These are phyloP conservation scores for Suhomyces canberraensis DNA, from an alignment of 805 yeast genomes.

Conservation along the genomic window DNA sequence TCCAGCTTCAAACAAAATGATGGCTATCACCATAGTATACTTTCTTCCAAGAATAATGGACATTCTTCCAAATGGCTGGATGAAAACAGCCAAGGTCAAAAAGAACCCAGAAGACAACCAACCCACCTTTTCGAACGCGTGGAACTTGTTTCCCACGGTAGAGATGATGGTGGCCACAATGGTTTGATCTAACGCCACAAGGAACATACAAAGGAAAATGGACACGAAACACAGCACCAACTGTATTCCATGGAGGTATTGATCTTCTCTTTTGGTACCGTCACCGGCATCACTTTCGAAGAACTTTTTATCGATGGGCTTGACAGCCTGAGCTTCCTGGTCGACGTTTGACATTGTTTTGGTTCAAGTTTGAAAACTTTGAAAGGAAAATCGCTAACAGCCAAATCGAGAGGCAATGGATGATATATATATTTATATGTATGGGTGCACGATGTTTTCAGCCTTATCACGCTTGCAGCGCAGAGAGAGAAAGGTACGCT, in stretches of 20 bases:
- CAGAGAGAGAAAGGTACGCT: no score
- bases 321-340: neutral
- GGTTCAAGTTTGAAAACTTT: no score
- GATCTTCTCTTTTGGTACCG: conserved; percentile 38
- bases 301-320: conserved; percentile 9
- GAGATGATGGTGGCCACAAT: conserved; percentile 34
- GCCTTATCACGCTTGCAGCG: no score
- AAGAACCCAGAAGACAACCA: conserved; percentile 39
- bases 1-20: conserved; percentile 29
- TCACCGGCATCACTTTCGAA: conserved; percentile 43
- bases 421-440: no score
- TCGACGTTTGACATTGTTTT: neutral
- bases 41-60: conserved; percentile 38
- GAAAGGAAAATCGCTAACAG: no score
- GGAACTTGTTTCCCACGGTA: conserved; percentile 34
- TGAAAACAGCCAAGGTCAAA: conserved; percentile 31
- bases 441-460: no score
- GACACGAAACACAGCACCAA: conserved; percentile 26
- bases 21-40: conserved; percentile 22
- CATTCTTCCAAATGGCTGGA: conserved; percentile 35
- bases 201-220: conserved; percentile 27
- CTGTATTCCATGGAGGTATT: conserved; percentile 29
- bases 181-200: conserved; percentile 39
- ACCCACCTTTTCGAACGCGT: conserved; percentile 30
- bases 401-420: no score